phyloP scores from a whole-genome alignment of 768 basidiomycete species.

The Trametes gibbosa region DNA sequence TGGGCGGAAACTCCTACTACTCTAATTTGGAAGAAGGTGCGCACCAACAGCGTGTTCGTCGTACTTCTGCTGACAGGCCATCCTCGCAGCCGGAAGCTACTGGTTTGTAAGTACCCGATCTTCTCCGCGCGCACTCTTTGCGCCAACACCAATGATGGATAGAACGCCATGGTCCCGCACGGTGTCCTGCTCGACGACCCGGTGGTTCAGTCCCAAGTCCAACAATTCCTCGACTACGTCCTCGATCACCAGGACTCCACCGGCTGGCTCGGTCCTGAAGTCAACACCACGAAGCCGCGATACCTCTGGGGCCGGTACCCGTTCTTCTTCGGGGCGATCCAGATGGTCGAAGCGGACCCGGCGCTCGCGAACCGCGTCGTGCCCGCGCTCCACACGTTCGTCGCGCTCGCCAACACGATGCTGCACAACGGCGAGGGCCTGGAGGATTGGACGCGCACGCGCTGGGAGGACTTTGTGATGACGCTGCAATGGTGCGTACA shows the following conservation, averaged over 20 bases:
- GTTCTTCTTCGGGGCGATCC: constrained; percentile 57
- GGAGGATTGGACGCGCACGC: constrained; percentile 51
- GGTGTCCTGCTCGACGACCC: constrained; percentile 46
- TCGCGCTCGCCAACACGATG: constrained; percentile 52
- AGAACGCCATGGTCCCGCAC: constrained; percentile 56
- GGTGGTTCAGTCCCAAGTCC: constrained; percentile 45
- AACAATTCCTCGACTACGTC: constrained; percentile 49
- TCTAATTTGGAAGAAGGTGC: constrained; percentile 36
- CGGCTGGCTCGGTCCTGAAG: constrained; percentile 57
- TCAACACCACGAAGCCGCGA: constrained; percentile 49
- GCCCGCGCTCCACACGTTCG: constrained; percentile 51
- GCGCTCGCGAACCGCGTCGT: constrained; percentile 45
- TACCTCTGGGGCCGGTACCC: constrained; percentile 59
- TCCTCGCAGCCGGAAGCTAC: constrained; percentile 47
- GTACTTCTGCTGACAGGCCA: neutral
- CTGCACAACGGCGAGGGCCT: constrained; percentile 49
- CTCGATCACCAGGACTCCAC: constrained; percentile 49
- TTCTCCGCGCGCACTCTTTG: neutral
- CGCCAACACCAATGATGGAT: neutral
- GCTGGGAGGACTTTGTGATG: constrained; percentile 61
- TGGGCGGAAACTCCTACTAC: constrained; percentile 33
- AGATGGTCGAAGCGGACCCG: constrained; percentile 50
- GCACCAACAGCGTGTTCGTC: neutral
- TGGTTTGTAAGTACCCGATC: constrained; percentile 46
- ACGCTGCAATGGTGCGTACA: constrained; percentile 46